Percentiles rank a stretch among this genome's conserved stretches.
Evolutionary conservation across 2,329 filamentous ascomycete species (phyloP).

Genomic region (Colletotrichum sp.): DNA sequence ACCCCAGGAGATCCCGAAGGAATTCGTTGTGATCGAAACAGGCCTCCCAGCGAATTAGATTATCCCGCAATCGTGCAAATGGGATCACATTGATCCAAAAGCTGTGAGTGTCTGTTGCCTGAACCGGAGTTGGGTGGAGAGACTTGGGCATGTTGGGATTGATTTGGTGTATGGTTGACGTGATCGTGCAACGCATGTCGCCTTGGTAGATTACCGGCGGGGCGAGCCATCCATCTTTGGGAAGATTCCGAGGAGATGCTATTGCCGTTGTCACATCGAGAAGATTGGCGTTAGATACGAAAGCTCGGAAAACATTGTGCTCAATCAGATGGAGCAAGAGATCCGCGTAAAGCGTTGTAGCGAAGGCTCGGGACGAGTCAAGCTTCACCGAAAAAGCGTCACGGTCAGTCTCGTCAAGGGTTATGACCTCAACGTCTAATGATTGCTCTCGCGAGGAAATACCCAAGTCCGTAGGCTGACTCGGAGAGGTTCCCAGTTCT

Average conservation of each 20-base stretch:
- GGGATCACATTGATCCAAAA: constrained; percentile 17
- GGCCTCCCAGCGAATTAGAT: constrained; percentile 9
- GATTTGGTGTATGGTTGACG: background rate
- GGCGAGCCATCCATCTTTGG: background rate
- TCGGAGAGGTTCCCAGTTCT: background rate
- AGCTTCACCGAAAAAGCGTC: background rate
- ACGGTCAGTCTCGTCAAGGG: background rate
- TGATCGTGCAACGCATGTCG: background rate
- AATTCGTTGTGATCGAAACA: constrained; percentile 5
- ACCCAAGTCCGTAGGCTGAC: background rate
- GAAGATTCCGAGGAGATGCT: background rate
- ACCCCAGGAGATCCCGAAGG: constrained; percentile 3
- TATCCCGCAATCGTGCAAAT: constrained; percentile 10
- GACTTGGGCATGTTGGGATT: constrained; percentile 11
- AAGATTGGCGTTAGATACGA: background rate
- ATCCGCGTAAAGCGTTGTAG: background rate
- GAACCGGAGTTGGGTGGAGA: background rate
- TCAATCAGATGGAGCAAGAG: constrained; percentile 12
- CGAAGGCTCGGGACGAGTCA: background rate
- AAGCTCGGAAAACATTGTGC: constrained; percentile 12
- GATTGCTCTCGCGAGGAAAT: background rate
- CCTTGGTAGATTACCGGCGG: background rate
- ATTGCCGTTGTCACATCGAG: background rate
- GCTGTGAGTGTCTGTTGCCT: background rate
- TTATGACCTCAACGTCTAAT: background rate